These are phyloP conservation scores for Cicer pinnatifidum DNA, from an alignment of 306 rosid genomes.

Conservation along the genomic window DNA sequence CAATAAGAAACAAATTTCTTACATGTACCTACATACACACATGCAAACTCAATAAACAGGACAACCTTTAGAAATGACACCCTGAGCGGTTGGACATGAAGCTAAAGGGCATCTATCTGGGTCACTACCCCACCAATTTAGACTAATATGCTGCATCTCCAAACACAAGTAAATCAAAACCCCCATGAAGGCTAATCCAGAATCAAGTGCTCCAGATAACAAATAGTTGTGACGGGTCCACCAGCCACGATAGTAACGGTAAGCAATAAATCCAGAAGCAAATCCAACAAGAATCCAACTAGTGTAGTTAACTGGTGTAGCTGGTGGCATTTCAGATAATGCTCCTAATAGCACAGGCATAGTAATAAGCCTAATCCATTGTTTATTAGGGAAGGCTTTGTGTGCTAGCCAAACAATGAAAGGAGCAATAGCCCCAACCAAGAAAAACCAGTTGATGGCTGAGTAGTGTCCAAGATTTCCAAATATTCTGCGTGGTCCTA, in stretches of 20 bases:
- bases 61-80: constrained; percentile 56
- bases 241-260: constrained; percentile 70
- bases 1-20: too few relatives aligned
- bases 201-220: constrained; percentile 79
- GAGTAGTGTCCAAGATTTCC: constrained; percentile 79
- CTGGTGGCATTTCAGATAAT: constrained; percentile 69
- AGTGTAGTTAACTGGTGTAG: constrained; percentile 72
- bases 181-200: constrained; percentile 91
- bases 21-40: neutral
- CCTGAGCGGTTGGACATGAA: constrained; percentile 70
- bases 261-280: constrained; percentile 67
- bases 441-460: constrained; percentile 80
- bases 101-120: constrained; percentile 80
- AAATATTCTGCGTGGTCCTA: constrained; percentile 76
- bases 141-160: constrained; percentile 58
- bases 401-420: constrained; percentile 77
- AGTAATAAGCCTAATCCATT: constrained; percentile 70
- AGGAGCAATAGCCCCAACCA: constrained; percentile 77
- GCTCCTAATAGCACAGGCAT: constrained; percentile 74
- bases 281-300: constrained; percentile 79
- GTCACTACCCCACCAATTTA: constrained; percentile 80
- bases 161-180: constrained; percentile 69
- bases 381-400: constrained; percentile 68
- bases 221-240: constrained; percentile 86
- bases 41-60: constrained; percentile 48